phyloP scores from a whole-genome alignment of 345 rosid genomes.

The Dimocarpus longan region DNA sequence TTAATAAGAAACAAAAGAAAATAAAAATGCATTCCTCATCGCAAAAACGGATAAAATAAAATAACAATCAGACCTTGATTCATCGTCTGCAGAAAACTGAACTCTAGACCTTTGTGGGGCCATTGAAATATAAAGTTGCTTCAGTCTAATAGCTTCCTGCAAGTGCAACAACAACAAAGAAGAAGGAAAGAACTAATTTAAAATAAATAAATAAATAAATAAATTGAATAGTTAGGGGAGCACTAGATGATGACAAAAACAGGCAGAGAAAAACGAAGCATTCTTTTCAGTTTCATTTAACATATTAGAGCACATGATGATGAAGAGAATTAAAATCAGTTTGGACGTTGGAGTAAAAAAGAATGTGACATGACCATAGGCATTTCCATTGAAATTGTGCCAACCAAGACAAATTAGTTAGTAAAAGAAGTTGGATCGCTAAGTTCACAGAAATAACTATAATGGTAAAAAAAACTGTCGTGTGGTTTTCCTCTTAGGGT shows the following conservation, averaged over 20 bases:
- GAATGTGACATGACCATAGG: conserved; percentile 12
- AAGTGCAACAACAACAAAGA: conserved; percentile 34
- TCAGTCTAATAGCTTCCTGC: conserved; percentile 14
- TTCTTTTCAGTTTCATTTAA: conserved; percentile 4
- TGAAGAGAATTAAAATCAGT: conserved; percentile 1
- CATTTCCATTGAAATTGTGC: conserved; percentile 11
- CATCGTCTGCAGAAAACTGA: conserved; percentile 31
- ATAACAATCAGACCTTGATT: conserved; percentile 30
- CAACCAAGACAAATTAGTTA: conserved; percentile 13
- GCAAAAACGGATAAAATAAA: conserved; percentile 23
- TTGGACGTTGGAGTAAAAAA: conserved; percentile 16
- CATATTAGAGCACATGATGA: background rate
- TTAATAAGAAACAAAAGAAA: conserved; percentile 21
- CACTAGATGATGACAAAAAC: conserved; percentile 15
- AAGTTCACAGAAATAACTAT: background rate
- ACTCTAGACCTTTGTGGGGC: conserved; percentile 37
- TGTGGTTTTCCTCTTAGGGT: background rate
- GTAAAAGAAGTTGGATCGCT: background rate
- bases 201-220: background rate
- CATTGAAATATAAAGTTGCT: background rate
- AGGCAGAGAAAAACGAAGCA: conserved; percentile 2
- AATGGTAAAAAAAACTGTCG: background rate
- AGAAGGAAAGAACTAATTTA: conserved; percentile 24
- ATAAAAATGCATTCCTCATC: conserved; percentile 37
- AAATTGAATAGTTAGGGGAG: conserved; percentile 13